phyloP scores from a whole-genome alignment of 305 asterid genomes.

The Petunia hybrid region DNA sequence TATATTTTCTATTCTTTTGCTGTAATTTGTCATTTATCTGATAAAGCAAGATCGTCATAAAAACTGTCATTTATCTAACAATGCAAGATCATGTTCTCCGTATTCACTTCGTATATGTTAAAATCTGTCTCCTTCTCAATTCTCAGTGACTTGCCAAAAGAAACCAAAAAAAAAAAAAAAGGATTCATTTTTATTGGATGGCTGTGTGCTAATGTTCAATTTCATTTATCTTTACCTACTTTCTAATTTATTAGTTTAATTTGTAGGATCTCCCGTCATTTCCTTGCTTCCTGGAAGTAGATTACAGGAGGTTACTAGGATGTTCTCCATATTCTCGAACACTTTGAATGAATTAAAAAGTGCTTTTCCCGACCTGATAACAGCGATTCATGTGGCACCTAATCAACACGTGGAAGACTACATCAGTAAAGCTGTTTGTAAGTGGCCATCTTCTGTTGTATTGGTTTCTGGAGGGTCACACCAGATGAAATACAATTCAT shows the following conservation, averaged over 20 bases:
- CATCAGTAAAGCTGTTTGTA: constrained; percentile 48
- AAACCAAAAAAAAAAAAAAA: neutral
- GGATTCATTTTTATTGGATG: constrained; percentile 3
- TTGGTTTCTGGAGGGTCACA: constrained; percentile 73
- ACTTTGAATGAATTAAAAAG: constrained; percentile 64
- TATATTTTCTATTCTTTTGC: neutral
- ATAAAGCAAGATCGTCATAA: neutral
- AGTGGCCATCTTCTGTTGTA: constrained; percentile 72
- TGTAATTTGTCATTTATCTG: neutral
- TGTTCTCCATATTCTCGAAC: constrained; percentile 74
- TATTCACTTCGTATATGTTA: neutral
- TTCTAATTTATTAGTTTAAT: constrained; percentile 17
- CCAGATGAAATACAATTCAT: constrained; percentile 63
- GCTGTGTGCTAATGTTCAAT: neutral
- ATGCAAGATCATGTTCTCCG: neutral
- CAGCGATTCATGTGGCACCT: constrained; percentile 84
- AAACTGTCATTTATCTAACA: neutral
- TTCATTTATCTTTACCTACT: neutral
- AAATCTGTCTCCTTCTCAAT: constrained; percentile 19
- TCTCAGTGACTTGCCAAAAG: neutral
- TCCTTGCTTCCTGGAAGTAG: constrained; percentile 97
- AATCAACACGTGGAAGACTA: constrained; percentile 71
- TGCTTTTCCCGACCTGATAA: constrained; percentile 54
- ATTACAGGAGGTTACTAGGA: constrained; percentile 85
- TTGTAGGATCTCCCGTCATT: constrained; percentile 72